Base-by-base conservation (phyloP, 2,329 filamentous ascomycete species). In the Fusarium austroafricanum region DNA sequence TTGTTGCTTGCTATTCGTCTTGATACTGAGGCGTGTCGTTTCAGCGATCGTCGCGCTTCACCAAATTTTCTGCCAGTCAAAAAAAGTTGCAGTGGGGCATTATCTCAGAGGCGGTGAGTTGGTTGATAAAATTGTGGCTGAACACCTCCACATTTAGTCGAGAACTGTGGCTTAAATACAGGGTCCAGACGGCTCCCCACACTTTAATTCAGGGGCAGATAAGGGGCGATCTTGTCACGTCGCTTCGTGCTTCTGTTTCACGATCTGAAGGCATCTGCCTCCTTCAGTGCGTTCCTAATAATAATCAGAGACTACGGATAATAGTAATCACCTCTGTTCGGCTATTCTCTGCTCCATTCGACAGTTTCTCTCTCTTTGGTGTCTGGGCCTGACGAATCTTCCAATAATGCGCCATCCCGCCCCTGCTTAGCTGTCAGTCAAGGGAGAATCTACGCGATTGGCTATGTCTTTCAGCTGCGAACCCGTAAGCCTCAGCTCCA, bases 11-110 rank as follows among this genome's bases (percentile, higher is more conserved):
- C 20, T 56, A 45, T 46, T 23, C 44, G 21, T 50, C 33, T 29
- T 44, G 52, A 51, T 61, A 55, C 18, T 43, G 21, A 66, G 46
- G 45, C 37, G 40, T 65, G 56, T 61, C 42, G 58, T 59, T 60
- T 35, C 46, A 44, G 17, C 37, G 38, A 65, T 54, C 51, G 35
- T 44, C 55, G 40, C 40, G 18, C 46, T 61, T 71, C 64, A 68
- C 67, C 56, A 72, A 74, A 57, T 67, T 74, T 74, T 74, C 72
- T 74, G 72, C 72, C 72, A 43, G 68, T 47, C 69, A 70, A 66
- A 72, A 74, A 73, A 71, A 61, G 66, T 59, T 63, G 54, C 28
- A 45, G 68, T 42, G 58, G 68, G 62, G 66, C 62, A 37, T 33
- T n/a, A 29, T 35, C 26, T 47, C 21, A 10, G 55, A 65, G 61